Conservation (phyloP, 169 alveolate genomes). For the Plasmodium vivax region DNA sequence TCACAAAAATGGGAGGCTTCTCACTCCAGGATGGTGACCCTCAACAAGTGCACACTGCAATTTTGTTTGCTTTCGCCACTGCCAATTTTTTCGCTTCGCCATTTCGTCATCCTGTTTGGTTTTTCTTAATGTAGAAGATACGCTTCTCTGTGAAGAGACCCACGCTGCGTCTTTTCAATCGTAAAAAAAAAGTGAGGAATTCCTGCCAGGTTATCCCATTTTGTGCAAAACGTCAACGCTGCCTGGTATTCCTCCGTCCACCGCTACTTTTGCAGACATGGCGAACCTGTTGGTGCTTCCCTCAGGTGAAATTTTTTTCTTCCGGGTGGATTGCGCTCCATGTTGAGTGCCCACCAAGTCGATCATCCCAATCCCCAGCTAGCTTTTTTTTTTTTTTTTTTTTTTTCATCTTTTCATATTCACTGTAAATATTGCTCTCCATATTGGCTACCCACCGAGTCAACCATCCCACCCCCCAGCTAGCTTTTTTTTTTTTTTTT, state of each 20-base stretch:
- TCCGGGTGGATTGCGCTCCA: no score
- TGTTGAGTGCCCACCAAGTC: background rate
- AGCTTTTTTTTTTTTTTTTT: constrained; percentile 7
- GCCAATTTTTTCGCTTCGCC: no score
- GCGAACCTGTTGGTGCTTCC: no score
- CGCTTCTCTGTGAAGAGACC: background rate
- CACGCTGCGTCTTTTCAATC: background rate
- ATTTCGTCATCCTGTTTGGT: no score
- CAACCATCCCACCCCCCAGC: background rate
- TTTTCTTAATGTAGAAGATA: no score
- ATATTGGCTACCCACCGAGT: no score
- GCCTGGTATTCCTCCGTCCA: no score
- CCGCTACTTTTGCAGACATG: no score
- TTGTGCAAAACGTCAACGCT: background rate
- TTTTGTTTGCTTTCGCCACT: no score
- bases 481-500: constrained; percentile 7
- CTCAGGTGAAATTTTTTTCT: no score
- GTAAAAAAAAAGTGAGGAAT: background rate
- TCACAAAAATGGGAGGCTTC: background rate
- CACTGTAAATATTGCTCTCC: constrained; percentile 27
- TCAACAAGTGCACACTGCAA: no score
- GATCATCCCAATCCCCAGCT: background rate
- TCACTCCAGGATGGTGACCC: no score
- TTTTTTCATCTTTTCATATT: constrained; percentile 51
- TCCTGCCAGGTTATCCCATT: background rate